Evolutionary conservation across 1,284 basidiomycete species (phyloP).

Genomic region (Microbotryum lychnidis-dioicae): DNA sequence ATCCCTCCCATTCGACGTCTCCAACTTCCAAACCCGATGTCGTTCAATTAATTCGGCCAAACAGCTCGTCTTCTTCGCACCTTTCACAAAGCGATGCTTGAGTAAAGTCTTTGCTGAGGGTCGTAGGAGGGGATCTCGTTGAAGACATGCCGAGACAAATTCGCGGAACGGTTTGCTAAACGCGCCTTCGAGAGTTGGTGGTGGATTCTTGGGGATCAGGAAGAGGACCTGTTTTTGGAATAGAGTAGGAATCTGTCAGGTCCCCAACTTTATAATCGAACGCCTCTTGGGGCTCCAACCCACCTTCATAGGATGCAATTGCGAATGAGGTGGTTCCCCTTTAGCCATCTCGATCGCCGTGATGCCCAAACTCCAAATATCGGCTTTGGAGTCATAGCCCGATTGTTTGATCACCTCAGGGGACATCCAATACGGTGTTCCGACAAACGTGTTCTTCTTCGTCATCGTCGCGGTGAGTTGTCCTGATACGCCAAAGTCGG

Average conservation of each 20-base stretch:
- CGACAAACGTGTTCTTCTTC: slow-evolving; percentile 71
- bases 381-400: slow-evolving; percentile 96
- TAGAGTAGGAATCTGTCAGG: not conserved
- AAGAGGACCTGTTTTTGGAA: slow-evolving; percentile 65
- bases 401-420: slow-evolving; percentile 99
- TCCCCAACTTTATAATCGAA: not conserved
- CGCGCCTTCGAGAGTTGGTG: slow-evolving; percentile 67
- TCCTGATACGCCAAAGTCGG: slow-evolving; percentile 98
- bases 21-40: slow-evolving; percentile 79
- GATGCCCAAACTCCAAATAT: slow-evolving; percentile 76
- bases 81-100: slow-evolving; percentile 90
- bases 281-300: not conserved
- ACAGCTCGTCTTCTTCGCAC: slow-evolving; percentile 88
- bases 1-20: slow-evolving; percentile 58
- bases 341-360: slow-evolving; percentile 96
- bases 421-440: slow-evolving; percentile 88
- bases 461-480: slow-evolving; percentile 63
- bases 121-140: slow-evolving; percentile 70
- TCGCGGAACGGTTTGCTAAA: slow-evolving; percentile 90
- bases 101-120: slow-evolving; percentile 89
- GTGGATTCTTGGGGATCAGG: slow-evolving; percentile 94
- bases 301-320: slow-evolving; percentile 97
- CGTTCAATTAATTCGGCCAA: slow-evolving; percentile 92
- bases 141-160: slow-evolving; percentile 85
- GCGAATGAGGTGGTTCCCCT: slow-evolving; percentile 95